A percentile compares a stretch with the other conserved stretches of the same genome.
Evolutionary conservation across 495 filamentous ascomycete genomes (phyloP).

Genomic region (Stereocaulon alpinum): DNA sequence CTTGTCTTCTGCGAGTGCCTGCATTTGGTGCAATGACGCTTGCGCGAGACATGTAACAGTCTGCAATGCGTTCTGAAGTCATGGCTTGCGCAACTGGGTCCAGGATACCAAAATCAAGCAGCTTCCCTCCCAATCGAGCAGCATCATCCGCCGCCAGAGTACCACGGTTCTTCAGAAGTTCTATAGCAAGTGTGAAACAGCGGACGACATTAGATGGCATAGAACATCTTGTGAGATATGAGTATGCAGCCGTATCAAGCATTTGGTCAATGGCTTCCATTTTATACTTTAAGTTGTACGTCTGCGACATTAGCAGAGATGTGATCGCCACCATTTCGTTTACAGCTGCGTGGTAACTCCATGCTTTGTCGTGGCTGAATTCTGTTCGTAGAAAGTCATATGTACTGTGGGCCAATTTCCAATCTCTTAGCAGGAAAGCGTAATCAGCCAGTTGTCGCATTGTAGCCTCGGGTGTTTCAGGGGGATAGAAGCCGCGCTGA

Average conservation of each 20-base stretch:
- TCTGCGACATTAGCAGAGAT: constrained; percentile 61
- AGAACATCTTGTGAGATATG: constrained; percentile 75
- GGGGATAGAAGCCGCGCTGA: constrained; percentile 67
- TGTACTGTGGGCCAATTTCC: constrained; percentile 78
- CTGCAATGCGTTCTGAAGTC: constrained; percentile 70
- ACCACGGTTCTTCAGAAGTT: constrained; percentile 69
- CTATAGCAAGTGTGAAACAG: constrained; percentile 62
- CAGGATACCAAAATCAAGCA: constrained; percentile 66
- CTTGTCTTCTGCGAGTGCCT: constrained; percentile 67
- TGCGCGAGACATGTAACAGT: constrained; percentile 67
- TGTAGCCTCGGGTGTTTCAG: constrained; percentile 72
- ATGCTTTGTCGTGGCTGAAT: constrained; percentile 90
- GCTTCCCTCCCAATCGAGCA: constrained; percentile 68
- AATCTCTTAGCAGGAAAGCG: constrained; percentile 91
- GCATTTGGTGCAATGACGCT: constrained; percentile 52
- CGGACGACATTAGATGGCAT: constrained; percentile 67
- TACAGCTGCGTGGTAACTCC: constrained; percentile 85
- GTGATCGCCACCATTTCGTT: constrained; percentile 88
- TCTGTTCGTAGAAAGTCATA: constrained; percentile 84
- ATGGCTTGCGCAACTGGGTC: constrained; percentile 68
- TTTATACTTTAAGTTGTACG: constrained; percentile 59
- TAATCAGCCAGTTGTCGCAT: constrained; percentile 93
- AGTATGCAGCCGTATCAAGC: constrained; percentile 82
- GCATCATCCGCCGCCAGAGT: constrained; percentile 76
- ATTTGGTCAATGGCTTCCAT: constrained; percentile 72